These are phyloP conservation scores for Epichloe hybrida DNA, from an alignment of 2,329 filamentous ascomycete species.

Conservation along the genomic window DNA sequence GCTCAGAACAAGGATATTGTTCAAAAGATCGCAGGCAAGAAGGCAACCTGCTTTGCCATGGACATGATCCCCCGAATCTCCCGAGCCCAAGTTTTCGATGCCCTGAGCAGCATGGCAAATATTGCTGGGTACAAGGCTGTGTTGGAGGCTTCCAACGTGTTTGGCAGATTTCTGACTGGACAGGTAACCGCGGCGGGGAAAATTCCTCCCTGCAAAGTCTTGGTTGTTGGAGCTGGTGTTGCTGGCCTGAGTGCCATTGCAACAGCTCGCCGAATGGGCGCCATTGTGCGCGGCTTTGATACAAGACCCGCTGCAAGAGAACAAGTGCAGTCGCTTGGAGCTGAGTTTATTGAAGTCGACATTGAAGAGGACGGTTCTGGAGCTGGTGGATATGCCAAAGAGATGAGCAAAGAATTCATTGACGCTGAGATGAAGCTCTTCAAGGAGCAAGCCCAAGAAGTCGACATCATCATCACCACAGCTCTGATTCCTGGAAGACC, in stretches of 20 bases:
- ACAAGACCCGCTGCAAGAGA: slow-evolving; percentile 79
- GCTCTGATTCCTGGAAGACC: slow-evolving; percentile 78
- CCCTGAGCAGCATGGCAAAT: slow-evolving; percentile 84
- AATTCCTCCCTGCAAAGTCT: slow-evolving; percentile 79
- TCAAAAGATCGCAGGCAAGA: slow-evolving; percentile 54
- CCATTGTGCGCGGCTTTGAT: slow-evolving; percentile 82
- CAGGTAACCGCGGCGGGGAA: slow-evolving; percentile 84
- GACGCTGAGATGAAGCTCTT: slow-evolving; percentile 90
- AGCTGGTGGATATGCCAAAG: slow-evolving; percentile 78
- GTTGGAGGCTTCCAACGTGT: slow-evolving; percentile 77
- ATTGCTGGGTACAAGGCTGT: slow-evolving; percentile 91
- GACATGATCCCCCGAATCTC: slow-evolving; percentile 87
- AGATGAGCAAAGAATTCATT: slow-evolving; percentile 90
- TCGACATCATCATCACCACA: slow-evolving; percentile 87
- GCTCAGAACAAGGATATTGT: slow-evolving; percentile 66
- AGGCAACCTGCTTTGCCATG: slow-evolving; percentile 75
- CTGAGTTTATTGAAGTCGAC: slow-evolving; percentile 80
- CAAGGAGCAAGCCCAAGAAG: slow-evolving; percentile 71
- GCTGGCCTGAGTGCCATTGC: slow-evolving; percentile 81
- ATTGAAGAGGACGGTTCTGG: slow-evolving; percentile 74
- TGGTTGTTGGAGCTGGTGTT: slow-evolving; percentile 83
- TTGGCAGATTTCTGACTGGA: slow-evolving; percentile 76
- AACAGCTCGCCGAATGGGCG: slow-evolving; percentile 72
- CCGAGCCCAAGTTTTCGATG: slow-evolving; percentile 77
- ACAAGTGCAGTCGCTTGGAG: slow-evolving; percentile 80